Conservation (phyloP, 2,329 filamentous ascomycete genomes). For the Bipolaris bicolor region DNA sequence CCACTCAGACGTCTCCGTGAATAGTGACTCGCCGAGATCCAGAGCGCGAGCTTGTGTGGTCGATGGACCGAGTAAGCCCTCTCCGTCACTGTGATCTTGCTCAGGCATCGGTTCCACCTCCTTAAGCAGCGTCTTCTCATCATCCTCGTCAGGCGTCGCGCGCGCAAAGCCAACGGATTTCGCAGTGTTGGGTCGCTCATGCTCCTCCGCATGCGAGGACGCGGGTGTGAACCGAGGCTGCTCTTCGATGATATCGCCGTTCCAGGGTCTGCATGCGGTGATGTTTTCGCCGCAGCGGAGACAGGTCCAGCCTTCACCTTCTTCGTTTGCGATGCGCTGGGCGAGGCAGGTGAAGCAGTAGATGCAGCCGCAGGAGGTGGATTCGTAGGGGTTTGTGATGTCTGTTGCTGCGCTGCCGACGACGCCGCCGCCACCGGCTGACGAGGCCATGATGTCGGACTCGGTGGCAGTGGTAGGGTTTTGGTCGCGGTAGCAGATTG, state of each 20-base stretch:
- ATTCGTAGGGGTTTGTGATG: slow-evolving; percentile 94
- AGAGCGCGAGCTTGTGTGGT: slow-evolving; percentile 31
- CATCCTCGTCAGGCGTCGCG: slow-evolving; percentile 11
- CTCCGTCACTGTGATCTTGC: slow-evolving; percentile 21
- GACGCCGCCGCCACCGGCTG: slow-evolving; percentile 73
- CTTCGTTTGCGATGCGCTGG: slow-evolving; percentile 85
- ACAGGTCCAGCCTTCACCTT: slow-evolving; percentile 93
- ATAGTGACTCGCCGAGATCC: slow-evolving; percentile 37
- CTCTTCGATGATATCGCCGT: slow-evolving; percentile 78
- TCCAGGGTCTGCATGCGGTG: slow-evolving; percentile 88
- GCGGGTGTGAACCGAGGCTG: neutral
- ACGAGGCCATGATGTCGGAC: slow-evolving; percentile 68
- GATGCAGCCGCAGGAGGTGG: slow-evolving; percentile 84
- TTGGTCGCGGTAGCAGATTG: slow-evolving; percentile 95
- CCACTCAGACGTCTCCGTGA: slow-evolving; percentile 47
- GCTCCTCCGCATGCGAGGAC: slow-evolving; percentile 1
- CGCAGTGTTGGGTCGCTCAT: slow-evolving; percentile 11
- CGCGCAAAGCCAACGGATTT: slow-evolving; percentile 28
- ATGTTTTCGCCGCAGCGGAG: slow-evolving; percentile 84
- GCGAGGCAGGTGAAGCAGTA: slow-evolving; percentile 98
- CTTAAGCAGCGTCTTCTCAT: slow-evolving; percentile 24
- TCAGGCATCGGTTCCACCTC: slow-evolving; percentile 45
- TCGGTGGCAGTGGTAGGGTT: slow-evolving; percentile 75
- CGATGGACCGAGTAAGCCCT: slow-evolving; percentile 13
- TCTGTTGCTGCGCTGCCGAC: slow-evolving; percentile 89